Evolutionary conservation across 148 eudicot species (phyloP).

Genomic region (Cornus kousa): DNA sequence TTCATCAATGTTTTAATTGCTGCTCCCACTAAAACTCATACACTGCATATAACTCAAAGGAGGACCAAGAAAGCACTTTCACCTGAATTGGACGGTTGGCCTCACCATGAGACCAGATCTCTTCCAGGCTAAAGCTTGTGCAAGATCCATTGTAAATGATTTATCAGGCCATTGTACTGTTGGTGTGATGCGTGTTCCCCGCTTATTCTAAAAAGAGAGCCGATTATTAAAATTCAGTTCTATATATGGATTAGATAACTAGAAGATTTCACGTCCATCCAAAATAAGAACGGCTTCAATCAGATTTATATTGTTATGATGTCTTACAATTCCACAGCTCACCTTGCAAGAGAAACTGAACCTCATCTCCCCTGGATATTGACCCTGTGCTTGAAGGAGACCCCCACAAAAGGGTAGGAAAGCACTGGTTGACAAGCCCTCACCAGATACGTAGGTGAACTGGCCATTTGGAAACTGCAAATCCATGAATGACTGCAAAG

Average conservation of each 20-base stretch:
- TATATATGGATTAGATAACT: neutral
- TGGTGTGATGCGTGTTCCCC: constrained; percentile 87
- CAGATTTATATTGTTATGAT: neutral
- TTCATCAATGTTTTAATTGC: neutral
- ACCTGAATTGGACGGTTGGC: constrained; percentile 89
- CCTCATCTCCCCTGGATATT: constrained; percentile 93
- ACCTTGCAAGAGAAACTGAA: constrained; percentile 97
- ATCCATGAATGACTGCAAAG: constrained; percentile 92
- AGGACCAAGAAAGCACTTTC: constrained; percentile 5
- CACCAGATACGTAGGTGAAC: constrained; percentile 86
- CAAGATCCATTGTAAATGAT: constrained; percentile 62
- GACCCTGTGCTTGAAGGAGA: constrained; percentile 97
- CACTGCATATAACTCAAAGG: neutral
- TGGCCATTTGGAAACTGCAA: constrained; percentile 97
- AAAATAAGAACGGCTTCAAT: neutral
- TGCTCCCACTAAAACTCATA: constrained; percentile 1
- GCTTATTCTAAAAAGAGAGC: constrained; percentile 58
- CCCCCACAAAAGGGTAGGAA: constrained; percentile 84
- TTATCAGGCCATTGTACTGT: constrained; percentile 84
- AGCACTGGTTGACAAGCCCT: constrained; percentile 90
- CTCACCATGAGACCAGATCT: constrained; percentile 84
- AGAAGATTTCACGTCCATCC: neutral
- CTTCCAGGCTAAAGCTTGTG: constrained; percentile 90
- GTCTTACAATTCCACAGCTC: constrained; percentile 11
- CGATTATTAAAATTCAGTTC: neutral